phyloP scores from a whole-genome alignment of 2,329 filamentous ascomycete genomes.

The Aspergillus jensenii region DNA sequence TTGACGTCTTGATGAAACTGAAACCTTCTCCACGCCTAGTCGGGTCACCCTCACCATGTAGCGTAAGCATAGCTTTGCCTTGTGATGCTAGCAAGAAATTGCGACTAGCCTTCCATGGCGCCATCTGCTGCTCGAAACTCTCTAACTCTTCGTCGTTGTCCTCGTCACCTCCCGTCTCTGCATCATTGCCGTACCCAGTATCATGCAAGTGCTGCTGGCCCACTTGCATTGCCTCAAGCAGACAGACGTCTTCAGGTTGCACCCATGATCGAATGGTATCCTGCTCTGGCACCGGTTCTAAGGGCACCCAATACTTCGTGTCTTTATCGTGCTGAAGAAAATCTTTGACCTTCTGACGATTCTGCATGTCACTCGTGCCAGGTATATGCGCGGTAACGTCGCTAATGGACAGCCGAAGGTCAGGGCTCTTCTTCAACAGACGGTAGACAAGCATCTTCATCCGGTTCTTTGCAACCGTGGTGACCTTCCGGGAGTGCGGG shows the following conservation, averaged over 20 bases:
- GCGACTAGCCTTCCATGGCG: constrained; percentile 94
- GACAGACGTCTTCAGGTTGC: constrained; percentile 90
- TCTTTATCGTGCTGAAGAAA: constrained; percentile 91
- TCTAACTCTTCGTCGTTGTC: constrained; percentile 68
- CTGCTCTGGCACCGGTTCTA: constrained; percentile 76
- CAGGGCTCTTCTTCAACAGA: constrained; percentile 74
- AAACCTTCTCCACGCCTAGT: constrained; percentile 91
- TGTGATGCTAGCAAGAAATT: constrained; percentile 93
- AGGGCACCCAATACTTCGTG: constrained; percentile 81
- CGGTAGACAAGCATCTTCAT: constrained; percentile 95
- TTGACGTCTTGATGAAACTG: constrained; percentile 95
- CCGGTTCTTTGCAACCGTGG: constrained; percentile 93
- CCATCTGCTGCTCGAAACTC: constrained; percentile 81
- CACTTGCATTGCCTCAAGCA: constrained; percentile 95
- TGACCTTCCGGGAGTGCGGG: constrained; percentile 90
- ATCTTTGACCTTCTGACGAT: constrained; percentile 94
- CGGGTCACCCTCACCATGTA: constrained; percentile 92
- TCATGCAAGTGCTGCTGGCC: constrained; percentile 88
- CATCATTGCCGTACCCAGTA: constrained; percentile 74
- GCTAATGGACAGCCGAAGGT: constrained; percentile 69
- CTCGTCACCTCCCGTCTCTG: constrained; percentile 65
- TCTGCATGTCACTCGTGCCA: constrained; percentile 91
- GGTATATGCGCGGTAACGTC: constrained; percentile 91
- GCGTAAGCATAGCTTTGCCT: constrained; percentile 93
- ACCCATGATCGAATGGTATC: constrained; percentile 81